Base-by-base conservation (phyloP, 2,329 filamentous ascomycete genomes). In the Pseudogymnoascus sp. region DNA sequence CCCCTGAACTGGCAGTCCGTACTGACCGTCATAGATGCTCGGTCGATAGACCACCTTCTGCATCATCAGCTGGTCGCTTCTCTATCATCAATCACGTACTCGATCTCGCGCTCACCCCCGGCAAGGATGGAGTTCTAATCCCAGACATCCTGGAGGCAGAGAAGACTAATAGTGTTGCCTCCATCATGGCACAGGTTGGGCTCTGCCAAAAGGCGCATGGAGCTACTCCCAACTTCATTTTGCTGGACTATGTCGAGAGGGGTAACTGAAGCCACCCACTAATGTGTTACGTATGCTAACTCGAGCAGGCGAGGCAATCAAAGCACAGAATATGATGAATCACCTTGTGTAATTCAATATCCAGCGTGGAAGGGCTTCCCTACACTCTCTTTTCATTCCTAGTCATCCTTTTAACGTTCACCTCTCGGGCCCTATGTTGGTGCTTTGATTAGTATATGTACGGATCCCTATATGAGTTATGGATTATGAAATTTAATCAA, bases 21-120 rank as follows among this genome's bases (percentile, higher is more conserved):
- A 55, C 48, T 55, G 8, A 55, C n/a, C 9, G 27, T 33, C n/a
- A 31, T 69, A 82, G 80, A 42, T 93, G 89, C 74, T 76, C 76
- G 9, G 78, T 89, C 2, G 80, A 88, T 69, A 81, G 89, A 6
- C 89, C 89, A 0, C 68, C 64, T 5, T 67, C 66, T 18, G 68
- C 81, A 76, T 1, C 69, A 77, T 33, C 71, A 72, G 4, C 76
- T 75, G 79, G 79, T 58, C 74, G 79, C 55, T 79, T 86, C 70
- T 78, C 83, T 31, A 70, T 85, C 27, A 81, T 85, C 74, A 88
- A 88, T 72, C 85, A 87, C 72, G 87, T 87, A 73, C 75, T 87
- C 33, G 82, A 87, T 71, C 65, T 78, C 52, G 72, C 73, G 13
- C 69, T 78, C n/a, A 72, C 69, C 6, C 40, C 40, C 10, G 40